Evolutionary conservation across 192 early-diverging fungal genomes (phyloP).

Genomic region (Chytriomyces sp.): DNA sequence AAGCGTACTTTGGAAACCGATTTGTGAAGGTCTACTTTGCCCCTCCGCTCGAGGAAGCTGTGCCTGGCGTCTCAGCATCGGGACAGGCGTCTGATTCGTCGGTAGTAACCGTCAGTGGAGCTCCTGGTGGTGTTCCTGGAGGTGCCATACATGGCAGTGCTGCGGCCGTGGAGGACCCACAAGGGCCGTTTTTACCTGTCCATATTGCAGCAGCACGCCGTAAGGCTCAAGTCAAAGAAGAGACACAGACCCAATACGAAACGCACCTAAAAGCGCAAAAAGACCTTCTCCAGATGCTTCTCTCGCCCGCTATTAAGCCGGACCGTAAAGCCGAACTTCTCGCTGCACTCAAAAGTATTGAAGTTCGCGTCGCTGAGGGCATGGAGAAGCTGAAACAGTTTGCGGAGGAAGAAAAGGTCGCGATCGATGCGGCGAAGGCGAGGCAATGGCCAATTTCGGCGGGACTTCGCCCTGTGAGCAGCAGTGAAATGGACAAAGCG

Average conservation of each 20-base stretch:
- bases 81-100: not conserved
- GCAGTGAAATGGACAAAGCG: no score
- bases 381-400: constrained; percentile 44
- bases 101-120: no score
- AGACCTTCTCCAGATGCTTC: no score
- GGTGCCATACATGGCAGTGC: no score
- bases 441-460: not conserved
- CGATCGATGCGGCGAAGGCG: constrained; percentile 46
- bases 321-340: no score
- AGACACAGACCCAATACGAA: not conserved
- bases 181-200: no score
- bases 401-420: constrained; percentile 56
- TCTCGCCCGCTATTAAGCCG: no score
- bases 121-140: no score
- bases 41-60: constrained; percentile 5
- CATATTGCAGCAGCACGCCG: no score
- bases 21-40: constrained; percentile 86
- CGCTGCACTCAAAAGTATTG: no score
- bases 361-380: constrained; percentile 24
- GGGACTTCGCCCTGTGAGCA: no score
- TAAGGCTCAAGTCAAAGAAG: not conserved
- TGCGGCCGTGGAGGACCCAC: no score
- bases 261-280: not conserved
- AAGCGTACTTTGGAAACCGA: constrained; percentile 80
- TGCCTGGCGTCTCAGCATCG: not conserved